Conservation (phyloP, 1,139 yeast species). For the Debaryomyces udenii region DNA sequence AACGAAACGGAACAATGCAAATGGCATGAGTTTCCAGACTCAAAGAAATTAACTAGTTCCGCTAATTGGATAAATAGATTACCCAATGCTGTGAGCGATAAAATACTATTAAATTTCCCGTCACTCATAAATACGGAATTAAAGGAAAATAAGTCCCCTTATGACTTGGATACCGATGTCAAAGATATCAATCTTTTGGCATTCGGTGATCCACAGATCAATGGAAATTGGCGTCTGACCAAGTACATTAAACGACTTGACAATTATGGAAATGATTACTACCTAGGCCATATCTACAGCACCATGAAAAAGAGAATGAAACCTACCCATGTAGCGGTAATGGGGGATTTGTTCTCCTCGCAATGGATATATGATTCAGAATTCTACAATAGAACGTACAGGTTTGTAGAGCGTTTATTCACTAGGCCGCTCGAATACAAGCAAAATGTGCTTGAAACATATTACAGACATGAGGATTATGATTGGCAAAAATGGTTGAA, state of each 20-base stretch:
- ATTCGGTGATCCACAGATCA: conserved; percentile 96
- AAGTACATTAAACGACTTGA: conserved; percentile 78
- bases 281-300: conserved; percentile 77
- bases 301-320: conserved; percentile 61
- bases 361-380: conserved; percentile 94
- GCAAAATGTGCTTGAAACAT: conserved; percentile 49
- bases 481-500: conserved; percentile 57
- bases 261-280: conserved; percentile 85
- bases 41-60: conserved; percentile 17
- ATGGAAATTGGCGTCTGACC: conserved; percentile 77
- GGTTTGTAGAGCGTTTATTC: conserved; percentile 70
- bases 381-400: conserved; percentile 72
- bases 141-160: conserved; percentile 17
- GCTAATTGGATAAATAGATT: conserved; percentile 24
- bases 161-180: conserved; percentile 17
- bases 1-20: conserved; percentile 54
- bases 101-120: conserved; percentile 38
- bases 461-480: conserved; percentile 48
- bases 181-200: conserved; percentile 68
- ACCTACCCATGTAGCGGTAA: conserved; percentile 83
- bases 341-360: conserved; percentile 93
- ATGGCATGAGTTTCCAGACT: conserved; percentile 48
- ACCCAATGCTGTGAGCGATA: conserved; percentile 25
- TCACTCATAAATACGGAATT: conserved; percentile 20
- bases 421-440: conserved; percentile 56